Conservation (phyloP, 139 green algal species). For the Pseudopediastrum boryanum region DNA sequence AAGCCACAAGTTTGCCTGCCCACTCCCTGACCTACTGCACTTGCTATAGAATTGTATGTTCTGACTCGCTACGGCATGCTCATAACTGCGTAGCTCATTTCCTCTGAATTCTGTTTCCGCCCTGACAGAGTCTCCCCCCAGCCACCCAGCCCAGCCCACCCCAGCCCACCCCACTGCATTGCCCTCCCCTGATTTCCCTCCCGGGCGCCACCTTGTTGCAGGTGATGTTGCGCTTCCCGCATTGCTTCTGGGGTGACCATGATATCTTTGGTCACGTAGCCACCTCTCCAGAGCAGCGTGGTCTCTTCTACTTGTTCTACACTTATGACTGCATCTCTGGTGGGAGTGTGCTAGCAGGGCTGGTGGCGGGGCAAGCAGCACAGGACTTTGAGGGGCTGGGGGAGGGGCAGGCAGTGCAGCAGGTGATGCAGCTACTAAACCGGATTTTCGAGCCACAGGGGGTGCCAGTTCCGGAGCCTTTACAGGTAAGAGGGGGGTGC, state of each 20-base stretch:
- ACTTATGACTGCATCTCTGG: conserved; percentile 73
- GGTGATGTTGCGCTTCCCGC: conserved; percentile 93
- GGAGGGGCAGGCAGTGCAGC: conserved; percentile 52
- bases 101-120: too few species aligned
- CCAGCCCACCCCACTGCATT: too few species aligned
- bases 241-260: conserved; percentile 85
- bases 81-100: too few species aligned
- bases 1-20: too few species aligned
- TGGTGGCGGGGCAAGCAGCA: conserved; percentile 80
- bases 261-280: conserved; percentile 91
- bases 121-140: too few species aligned
- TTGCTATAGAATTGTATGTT: too few species aligned
- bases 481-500: conserved; percentile 43
- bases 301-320: conserved; percentile 96
- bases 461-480: conserved; percentile 70
- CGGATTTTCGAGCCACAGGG: conserved; percentile 75
- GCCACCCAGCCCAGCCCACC: too few species aligned
- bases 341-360: conserved; percentile 76
- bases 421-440: conserved; percentile 81
- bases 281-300: conserved; percentile 50
- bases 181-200: too few species aligned
- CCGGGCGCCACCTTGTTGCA: too few species aligned
- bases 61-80: too few species aligned
- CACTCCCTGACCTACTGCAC: too few species aligned
- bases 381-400: conserved; percentile 63